These are phyloP conservation scores for Mucuna pruriens DNA, from an alignment of 306 rosid species.

Conservation along the genomic window DNA sequence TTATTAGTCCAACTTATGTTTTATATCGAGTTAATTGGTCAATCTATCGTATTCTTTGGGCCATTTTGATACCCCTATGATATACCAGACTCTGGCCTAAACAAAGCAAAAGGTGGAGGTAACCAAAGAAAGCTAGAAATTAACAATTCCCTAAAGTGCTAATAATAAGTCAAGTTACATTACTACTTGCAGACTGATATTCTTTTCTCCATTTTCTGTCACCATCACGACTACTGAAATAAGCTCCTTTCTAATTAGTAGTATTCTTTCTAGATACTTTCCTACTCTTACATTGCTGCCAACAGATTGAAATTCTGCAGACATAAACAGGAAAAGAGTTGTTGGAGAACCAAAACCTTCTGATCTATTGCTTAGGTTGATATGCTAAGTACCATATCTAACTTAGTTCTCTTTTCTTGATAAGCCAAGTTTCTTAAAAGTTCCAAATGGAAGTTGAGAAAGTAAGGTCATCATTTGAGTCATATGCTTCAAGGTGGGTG, in stretches of 20 bases:
- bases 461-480: constrained; percentile 59
- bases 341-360: constrained; percentile 45
- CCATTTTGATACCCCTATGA: neutral
- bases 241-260: constrained; percentile 9
- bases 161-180: constrained; percentile 18
- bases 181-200: neutral
- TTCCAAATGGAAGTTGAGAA: constrained; percentile 81
- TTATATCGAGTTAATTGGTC: neutral
- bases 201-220: constrained; percentile 24
- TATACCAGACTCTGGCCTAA: neutral
- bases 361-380: constrained; percentile 40
- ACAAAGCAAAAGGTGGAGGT: neutral
- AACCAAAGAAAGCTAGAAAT: neutral
- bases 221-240: constrained; percentile 12
- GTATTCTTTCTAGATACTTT: constrained; percentile 33
- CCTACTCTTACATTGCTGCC: constrained; percentile 38
- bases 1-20: neutral
- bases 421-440: constrained; percentile 53
- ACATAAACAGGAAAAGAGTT: constrained; percentile 33
- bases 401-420: constrained; percentile 25
- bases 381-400: constrained; percentile 20
- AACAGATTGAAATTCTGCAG: constrained; percentile 35
- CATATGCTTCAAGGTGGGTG: constrained; percentile 54
- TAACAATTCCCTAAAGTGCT: neutral
- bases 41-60: neutral